Evolutionary conservation across 208 protist genomes (phyloP).

Genomic region (Tetramitus jugosus): DNA sequence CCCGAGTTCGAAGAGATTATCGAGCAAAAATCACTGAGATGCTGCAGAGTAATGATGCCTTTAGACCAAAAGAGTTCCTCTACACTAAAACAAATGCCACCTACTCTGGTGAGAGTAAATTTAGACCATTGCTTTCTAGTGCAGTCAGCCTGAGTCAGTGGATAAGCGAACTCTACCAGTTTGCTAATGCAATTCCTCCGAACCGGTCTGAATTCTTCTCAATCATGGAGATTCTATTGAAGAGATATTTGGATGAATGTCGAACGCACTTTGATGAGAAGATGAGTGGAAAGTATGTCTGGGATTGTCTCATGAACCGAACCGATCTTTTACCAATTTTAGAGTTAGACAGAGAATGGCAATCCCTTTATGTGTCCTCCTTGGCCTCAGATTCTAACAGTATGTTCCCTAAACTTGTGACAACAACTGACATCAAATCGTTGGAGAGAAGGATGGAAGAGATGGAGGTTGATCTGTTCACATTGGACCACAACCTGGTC

Average conservation of each 20-base stretch:
- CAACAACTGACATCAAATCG: not conserved
- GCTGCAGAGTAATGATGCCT: not conserved
- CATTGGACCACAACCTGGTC: too few relatives aligned
- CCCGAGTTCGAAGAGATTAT: not conserved
- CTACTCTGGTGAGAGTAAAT: not conserved
- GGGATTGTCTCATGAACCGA: not conserved
- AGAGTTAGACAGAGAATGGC: not conserved
- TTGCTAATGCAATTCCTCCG: not conserved
- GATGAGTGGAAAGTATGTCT: not conserved
- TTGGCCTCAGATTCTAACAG: not conserved
- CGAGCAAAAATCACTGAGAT: not conserved
- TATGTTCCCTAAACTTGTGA: not conserved
- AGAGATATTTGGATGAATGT: constrained; percentile 12
- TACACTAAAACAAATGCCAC: not conserved
- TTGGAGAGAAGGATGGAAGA: too few relatives aligned
- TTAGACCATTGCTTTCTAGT: not conserved
- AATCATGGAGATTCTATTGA: not conserved
- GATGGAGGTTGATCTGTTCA: too few relatives aligned
- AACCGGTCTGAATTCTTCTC: not conserved
- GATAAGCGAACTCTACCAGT: not conserved
- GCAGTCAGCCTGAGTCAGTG: not conserved
- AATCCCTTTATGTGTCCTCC: not conserved
- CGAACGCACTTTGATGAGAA: not conserved
- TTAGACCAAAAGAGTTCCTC: not conserved
- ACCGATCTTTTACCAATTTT: not conserved